These are phyloP conservation scores for Termitomyces sp. DNA, from an alignment of 768 basidiomycete genomes.

Conservation along the genomic window DNA sequence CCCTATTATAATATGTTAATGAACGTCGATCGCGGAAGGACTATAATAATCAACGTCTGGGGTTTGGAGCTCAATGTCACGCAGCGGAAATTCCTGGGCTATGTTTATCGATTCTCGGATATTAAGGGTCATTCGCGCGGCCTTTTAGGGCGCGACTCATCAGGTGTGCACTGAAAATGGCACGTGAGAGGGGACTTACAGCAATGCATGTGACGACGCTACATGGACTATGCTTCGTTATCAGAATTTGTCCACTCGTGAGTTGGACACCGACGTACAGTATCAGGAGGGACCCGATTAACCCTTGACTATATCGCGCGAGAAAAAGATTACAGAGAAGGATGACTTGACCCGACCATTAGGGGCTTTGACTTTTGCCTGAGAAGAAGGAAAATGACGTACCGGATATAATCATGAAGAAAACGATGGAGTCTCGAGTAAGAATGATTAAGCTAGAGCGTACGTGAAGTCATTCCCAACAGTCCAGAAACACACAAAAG, in stretches of 20 bases:
- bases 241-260: not conserved
- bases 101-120: not conserved
- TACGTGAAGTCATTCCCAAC: not conserved
- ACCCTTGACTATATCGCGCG: not conserved
- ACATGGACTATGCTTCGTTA: not conserved
- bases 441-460: not conserved
- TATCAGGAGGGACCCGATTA: not conserved
- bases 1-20: too few species aligned
- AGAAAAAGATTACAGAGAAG: not conserved
- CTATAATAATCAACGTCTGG: not conserved
- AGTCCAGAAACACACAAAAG: not conserved
- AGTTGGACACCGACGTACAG: not conserved
- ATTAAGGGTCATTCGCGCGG: not conserved
- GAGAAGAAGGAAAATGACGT: not conserved
- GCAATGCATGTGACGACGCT: not conserved
- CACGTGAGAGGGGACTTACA: not conserved
- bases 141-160: not conserved
- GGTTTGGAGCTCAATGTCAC: not conserved
- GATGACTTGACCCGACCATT: not conserved
- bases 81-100: not conserved
- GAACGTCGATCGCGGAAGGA: not conserved
- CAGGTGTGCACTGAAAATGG: not conserved
- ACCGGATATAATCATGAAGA: not conserved
- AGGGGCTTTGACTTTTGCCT: not conserved
- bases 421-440: not conserved